These are phyloP conservation scores for Salix exigua DNA, from an alignment of 345 rosid species.

Conservation along the genomic window DNA sequence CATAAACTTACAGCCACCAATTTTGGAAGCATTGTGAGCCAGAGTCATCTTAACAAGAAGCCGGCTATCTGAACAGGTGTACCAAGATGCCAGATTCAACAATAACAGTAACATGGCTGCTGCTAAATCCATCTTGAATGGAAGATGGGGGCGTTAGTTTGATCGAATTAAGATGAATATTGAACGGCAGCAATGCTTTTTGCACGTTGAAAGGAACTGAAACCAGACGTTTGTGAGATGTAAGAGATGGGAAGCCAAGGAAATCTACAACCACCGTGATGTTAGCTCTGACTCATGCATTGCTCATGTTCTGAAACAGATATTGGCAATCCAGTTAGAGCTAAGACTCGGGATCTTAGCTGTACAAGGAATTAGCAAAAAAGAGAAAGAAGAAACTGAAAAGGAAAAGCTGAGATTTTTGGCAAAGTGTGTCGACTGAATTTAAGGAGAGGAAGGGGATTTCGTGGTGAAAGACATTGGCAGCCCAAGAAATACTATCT, in stretches of 20 bases:
- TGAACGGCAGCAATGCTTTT: neutral
- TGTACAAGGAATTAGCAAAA: too few relatives aligned
- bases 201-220: neutral
- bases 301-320: neutral
- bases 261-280: neutral
- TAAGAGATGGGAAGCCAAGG: neutral
- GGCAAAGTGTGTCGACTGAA: too few relatives aligned
- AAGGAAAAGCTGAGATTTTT: too few relatives aligned
- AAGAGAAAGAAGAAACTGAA: too few relatives aligned
- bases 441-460: too few relatives aligned
- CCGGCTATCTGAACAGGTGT: slow-evolving; percentile 25
- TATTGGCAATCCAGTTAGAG: neutral
- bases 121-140: neutral
- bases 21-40: slow-evolving; percentile 53
- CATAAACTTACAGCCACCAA: slow-evolving; percentile 55
- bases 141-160: neutral
- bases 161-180: neutral
- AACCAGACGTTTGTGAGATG: neutral
- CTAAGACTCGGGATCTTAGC: too few relatives aligned
- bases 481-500: too few relatives aligned
- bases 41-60: slow-evolving; percentile 71
- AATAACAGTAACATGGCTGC: slow-evolving; percentile 16
- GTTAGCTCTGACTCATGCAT: neutral
- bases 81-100: slow-evolving; percentile 11
- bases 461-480: too few relatives aligned